Conservation (phyloP, 768 basidiomycete genomes). For the Boletus sp. region DNA sequence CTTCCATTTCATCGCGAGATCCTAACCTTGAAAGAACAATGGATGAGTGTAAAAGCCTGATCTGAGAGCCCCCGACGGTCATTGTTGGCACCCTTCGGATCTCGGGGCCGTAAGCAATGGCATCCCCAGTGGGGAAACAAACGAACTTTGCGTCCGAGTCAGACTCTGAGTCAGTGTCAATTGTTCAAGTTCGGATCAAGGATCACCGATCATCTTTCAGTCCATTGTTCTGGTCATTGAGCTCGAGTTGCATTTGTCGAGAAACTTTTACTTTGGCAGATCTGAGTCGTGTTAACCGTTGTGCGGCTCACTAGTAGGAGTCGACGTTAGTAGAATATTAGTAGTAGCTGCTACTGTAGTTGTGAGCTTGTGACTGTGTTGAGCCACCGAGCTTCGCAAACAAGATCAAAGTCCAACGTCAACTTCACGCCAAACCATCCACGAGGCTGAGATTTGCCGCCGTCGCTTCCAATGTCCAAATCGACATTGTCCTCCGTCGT, state of each 20-base stretch:
- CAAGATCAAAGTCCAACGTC: slow-evolving; percentile 14
- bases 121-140: neutral
- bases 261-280: too few species aligned
- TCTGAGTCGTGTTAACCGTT: too few species aligned
- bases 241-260: neutral
- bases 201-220: neutral
- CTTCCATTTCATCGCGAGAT: slow-evolving; percentile 20
- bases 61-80: slow-evolving; percentile 6
- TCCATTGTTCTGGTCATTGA: neutral
- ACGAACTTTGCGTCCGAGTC: neutral
- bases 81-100: neutral
- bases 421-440: slow-evolving; percentile 3
- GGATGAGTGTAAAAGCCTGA: neutral
- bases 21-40: slow-evolving; percentile 13
- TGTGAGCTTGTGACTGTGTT: neutral
- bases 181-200: neutral
- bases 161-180: neutral
- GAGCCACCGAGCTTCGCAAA: slow-evolving; percentile 18
- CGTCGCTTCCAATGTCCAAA: slow-evolving; percentile 34
- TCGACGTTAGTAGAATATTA: too few species aligned
- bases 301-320: too few species aligned
- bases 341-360: neutral
- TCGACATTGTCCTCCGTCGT: slow-evolving; percentile 82
- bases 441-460: neutral
- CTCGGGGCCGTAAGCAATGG: slow-evolving; percentile 2